phyloP scores from a whole-genome alignment of 192 early-diverging fungal genomes.

The Coemansia nantahalensis region DNA sequence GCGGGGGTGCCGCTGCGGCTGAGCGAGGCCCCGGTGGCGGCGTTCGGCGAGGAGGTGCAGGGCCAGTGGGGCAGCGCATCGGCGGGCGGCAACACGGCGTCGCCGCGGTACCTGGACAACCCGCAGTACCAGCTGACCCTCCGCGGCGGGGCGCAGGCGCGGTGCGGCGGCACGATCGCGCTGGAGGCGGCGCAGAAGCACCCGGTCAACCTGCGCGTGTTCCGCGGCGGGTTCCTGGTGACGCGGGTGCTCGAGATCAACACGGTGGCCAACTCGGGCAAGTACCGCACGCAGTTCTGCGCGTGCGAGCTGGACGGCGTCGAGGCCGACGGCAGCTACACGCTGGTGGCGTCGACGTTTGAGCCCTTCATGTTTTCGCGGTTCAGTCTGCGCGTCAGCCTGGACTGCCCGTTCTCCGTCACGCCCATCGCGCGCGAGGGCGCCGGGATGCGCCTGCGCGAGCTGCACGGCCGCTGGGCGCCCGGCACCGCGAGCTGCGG shows the following conservation, averaged over 20 bases:
- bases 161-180: constrained; percentile 51
- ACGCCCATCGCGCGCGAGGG: constrained; percentile 70
- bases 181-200: constrained; percentile 65
- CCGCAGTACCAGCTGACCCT: constrained; percentile 75
- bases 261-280: constrained; percentile 67
- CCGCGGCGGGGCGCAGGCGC: constrained; percentile 5
- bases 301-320: constrained; percentile 64
- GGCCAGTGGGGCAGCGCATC: constrained; percentile 72
- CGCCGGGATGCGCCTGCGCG: constrained; percentile 63
- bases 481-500: constrained; percentile 62
- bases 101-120: constrained; percentile 71
- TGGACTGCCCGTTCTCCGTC: constrained; percentile 53
- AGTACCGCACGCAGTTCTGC: constrained; percentile 77
- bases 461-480: constrained; percentile 54
- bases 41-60: constrained; percentile 46
- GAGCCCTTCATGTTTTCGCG: constrained; percentile 66
- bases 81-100: constrained; percentile 72
- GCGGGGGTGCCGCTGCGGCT: constrained; percentile 62
- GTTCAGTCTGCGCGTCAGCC: constrained; percentile 65
- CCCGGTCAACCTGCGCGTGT: constrained; percentile 66
- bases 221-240: constrained; percentile 71
- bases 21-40: constrained; percentile 53
- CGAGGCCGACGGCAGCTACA: constrained; percentile 64
- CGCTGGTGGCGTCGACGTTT: constrained; percentile 75
- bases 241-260: constrained; percentile 59